Evolutionary conservation across 176 grass and related monocot species (phyloP).

Genomic region (Triticum dicoccoides): DNA sequence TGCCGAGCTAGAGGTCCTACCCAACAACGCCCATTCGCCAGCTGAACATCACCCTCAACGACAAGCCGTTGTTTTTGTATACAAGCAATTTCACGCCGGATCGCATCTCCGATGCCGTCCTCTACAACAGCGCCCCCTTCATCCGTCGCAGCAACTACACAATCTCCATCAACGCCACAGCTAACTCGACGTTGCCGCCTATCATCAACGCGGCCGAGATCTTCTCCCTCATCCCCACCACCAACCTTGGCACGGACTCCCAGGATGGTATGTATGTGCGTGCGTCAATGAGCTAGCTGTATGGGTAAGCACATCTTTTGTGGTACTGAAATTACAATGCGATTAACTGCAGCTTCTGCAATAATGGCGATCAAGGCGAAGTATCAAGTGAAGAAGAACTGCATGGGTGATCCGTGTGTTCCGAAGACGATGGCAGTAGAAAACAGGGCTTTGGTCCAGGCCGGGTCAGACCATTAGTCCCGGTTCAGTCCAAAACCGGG

Average conservation of each 20-base stretch:
- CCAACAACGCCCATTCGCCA: conserved; percentile 7
- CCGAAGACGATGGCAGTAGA: conserved; percentile 23
- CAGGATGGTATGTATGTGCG: background rate
- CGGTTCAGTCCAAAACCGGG: too few relatives aligned
- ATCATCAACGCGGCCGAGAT: conserved; percentile 54
- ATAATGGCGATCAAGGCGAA: conserved; percentile 44
- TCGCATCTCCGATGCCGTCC: background rate
- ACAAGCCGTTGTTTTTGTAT: background rate
- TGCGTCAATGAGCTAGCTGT: background rate
- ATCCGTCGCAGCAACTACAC: background rate
- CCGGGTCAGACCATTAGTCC: too few relatives aligned
- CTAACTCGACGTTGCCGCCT: conserved; percentile 42
- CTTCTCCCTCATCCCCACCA: conserved; percentile 33
- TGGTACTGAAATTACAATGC: too few relatives aligned
- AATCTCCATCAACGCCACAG: conserved; percentile 29
- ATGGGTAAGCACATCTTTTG: background rate
- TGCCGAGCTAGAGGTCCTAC: conserved; percentile 31
- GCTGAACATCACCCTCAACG: conserved; percentile 36
- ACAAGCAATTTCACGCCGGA: background rate
- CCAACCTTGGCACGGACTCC: background rate
- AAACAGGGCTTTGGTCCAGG: too few relatives aligned
- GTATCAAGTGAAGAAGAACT: conserved; percentile 47
- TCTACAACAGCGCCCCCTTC: background rate
- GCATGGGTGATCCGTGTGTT: conserved; percentile 63
- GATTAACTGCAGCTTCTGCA: conserved; percentile 47